phyloP scores from a whole-genome alignment of 352 stramenopile genomes.

The Pythium myriotylum region DNA sequence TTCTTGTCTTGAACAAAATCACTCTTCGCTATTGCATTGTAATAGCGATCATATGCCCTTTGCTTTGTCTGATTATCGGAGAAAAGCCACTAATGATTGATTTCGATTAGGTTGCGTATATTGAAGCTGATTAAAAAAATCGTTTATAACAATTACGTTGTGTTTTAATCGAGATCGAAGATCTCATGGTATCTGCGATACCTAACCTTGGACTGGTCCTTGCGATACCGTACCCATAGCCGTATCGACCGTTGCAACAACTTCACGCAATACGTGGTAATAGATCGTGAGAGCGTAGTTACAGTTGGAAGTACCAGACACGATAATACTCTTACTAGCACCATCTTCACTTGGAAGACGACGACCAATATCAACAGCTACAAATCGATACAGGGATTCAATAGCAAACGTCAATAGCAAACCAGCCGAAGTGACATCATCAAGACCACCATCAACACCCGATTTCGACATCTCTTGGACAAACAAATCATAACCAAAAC shows the following conservation, averaged over 20 bases:
- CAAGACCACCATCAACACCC: conserved; percentile 30
- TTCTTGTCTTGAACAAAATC: conserved; percentile 27
- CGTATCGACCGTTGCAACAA: conserved; percentile 28
- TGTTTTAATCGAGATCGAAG: no score
- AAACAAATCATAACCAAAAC: conserved; percentile 35
- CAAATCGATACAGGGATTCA: no score
- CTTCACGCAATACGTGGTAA: conserved; percentile 31
- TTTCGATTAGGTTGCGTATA: conserved; percentile 26
- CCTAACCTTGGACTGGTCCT: conserved; percentile 25
- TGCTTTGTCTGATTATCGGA: conserved; percentile 27
- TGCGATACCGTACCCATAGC: conserved; percentile 28
- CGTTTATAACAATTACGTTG: conserved; percentile 15
- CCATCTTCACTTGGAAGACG: no score
- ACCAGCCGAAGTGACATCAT: no score
- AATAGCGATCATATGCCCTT: conserved; percentile 31
- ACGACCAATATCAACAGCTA: no score
- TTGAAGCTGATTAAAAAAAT: conserved; percentile 26
- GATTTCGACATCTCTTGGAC: conserved; percentile 30
- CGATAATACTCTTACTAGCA: no score
- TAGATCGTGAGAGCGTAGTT: no score
- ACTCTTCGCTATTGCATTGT: conserved; percentile 20
- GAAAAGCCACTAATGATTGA: conserved; percentile 25
- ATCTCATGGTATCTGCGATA: no score
- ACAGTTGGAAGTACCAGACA: no score
- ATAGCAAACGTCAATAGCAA: no score